phyloP scores from a whole-genome alignment of 1,284 basidiomycete species.

The Omphalotus olearius region DNA sequence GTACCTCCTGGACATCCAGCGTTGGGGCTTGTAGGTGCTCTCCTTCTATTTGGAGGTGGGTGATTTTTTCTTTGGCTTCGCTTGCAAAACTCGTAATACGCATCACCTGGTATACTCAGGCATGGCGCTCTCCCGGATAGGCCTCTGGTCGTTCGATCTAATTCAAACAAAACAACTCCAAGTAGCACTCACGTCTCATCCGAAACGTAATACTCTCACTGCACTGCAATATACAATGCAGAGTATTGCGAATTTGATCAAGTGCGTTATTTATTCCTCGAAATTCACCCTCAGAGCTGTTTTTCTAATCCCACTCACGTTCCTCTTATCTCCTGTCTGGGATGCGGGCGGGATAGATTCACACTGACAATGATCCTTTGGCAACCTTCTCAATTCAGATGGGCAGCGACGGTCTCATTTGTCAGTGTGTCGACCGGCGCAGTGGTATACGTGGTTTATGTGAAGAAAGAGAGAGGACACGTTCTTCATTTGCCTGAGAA shows the following conservation, averaged over 20 bases:
- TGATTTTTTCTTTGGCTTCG: neutral
- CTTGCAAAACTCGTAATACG: no score
- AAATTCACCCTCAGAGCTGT: neutral
- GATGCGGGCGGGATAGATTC: neutral
- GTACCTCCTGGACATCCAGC: constrained; percentile 18
- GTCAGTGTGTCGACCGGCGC: constrained; percentile 18
- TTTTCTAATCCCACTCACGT: neutral
- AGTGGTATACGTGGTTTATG: constrained; percentile 18
- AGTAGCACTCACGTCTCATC: constrained; percentile 34
- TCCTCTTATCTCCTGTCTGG: neutral
- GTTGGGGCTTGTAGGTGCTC: constrained; percentile 25
- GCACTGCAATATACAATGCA: constrained; percentile 27
- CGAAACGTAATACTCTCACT: constrained; percentile 36
- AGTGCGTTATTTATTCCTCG: constrained; percentile 11
- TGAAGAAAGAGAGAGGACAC: constrained; percentile 20
- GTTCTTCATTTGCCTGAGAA: constrained; percentile 13
- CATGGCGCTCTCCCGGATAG: constrained; percentile 29
- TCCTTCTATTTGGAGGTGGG: constrained; percentile 36
- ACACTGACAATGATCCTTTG: constrained; percentile 18
- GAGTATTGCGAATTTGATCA: constrained; percentile 22
- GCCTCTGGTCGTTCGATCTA: constrained; percentile 12
- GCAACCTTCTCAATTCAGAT: constrained; percentile 19
- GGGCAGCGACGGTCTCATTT: constrained; percentile 19
- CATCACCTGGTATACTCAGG: constrained; percentile 27
- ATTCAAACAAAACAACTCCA: constrained; percentile 47